Percentiles rank a stretch among this genome's conserved stretches.
phyloP scores from a whole-genome alignment of 1,139 yeast species.

The Saccharomycopsis hybrid region DNA sequence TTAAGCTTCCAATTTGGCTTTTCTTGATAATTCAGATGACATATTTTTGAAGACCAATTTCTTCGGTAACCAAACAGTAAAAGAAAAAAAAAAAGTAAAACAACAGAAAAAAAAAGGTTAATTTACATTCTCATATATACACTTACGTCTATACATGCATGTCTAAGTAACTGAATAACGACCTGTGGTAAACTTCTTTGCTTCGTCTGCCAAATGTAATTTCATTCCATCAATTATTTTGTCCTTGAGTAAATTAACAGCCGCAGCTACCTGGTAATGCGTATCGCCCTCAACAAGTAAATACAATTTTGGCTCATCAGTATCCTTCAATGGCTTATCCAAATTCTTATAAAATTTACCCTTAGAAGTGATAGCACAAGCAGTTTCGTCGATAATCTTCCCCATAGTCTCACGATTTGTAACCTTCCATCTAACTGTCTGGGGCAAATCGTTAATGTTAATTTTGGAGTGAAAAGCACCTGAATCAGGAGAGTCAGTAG shows the following conservation, averaged over 20 bases:
- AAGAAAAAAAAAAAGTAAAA: too few species aligned
- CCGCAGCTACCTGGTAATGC: slow-evolving; percentile 55
- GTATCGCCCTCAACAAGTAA: slow-evolving; percentile 73
- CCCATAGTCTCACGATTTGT: slow-evolving; percentile 62
- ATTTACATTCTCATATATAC: too few species aligned
- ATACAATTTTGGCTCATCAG: slow-evolving; percentile 70
- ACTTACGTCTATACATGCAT: background rate
- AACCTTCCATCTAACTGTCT: slow-evolving; percentile 75
- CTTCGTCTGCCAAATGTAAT: slow-evolving; percentile 22
- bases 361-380: slow-evolving; percentile 75
- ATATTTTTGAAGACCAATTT: too few species aligned
- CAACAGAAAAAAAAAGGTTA: too few species aligned
- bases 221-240: slow-evolving; percentile 54
- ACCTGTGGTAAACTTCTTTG: slow-evolving; percentile 2
- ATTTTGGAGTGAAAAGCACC: slow-evolving; percentile 65
- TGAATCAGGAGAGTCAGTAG: slow-evolving; percentile 55
- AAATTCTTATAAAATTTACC: slow-evolving; percentile 65
- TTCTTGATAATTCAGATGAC: too few species aligned
- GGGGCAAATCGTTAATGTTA: slow-evolving; percentile 81
- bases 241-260: slow-evolving; percentile 57
- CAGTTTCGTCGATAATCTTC: slow-evolving; percentile 63
- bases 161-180: slow-evolving; percentile 5
- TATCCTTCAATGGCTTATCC: slow-evolving; percentile 41
- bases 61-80: too few species aligned
- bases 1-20: too few species aligned